phyloP scores from a whole-genome alignment of 306 rosid genomes.

The Malus orientalis region DNA sequence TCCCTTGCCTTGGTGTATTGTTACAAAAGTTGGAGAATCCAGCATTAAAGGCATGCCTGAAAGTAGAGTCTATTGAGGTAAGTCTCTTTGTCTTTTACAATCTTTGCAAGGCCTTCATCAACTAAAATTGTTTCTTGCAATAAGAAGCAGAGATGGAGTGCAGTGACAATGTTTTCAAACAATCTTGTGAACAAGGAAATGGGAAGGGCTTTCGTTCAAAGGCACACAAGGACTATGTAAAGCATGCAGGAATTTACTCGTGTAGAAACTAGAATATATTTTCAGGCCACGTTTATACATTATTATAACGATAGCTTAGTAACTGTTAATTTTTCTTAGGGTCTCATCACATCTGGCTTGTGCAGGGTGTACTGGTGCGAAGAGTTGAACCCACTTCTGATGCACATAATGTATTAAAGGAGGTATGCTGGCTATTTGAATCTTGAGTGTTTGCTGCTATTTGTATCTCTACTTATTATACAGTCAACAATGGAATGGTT shows the following conservation, averaged over 20 bases:
- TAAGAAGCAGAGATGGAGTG: background rate
- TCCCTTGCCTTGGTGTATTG: slow-evolving; percentile 91
- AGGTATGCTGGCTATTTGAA: slow-evolving; percentile 43
- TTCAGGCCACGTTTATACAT: background rate
- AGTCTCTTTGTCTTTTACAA: slow-evolving; percentile 8
- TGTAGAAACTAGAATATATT: background rate
- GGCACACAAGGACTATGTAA: background rate
- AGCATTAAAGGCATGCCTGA: slow-evolving; percentile 68
- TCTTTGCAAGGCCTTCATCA: background rate
- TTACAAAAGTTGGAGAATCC: slow-evolving; percentile 98
- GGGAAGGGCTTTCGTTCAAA: background rate
- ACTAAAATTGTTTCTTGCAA: background rate
- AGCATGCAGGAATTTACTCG: background rate
- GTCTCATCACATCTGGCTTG: slow-evolving; percentile 12
- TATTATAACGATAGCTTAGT: background rate
- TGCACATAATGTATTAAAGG: slow-evolving; percentile 75
- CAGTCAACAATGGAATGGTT: slow-evolving; percentile 1
- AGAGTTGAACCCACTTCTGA: slow-evolving; percentile 91
- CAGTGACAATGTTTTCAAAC: background rate
- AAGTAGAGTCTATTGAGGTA: slow-evolving; percentile 83
- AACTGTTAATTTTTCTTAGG: slow-evolving; percentile 8
- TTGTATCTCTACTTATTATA: background rate
- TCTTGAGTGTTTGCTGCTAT: slow-evolving; percentile 3
- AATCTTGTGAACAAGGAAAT: background rate
- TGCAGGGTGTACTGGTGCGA: slow-evolving; percentile 90